Percentiles rank a stretch among this genome's conserved stretches.
phyloP scores from a whole-genome alignment of 2,329 filamentous ascomycete species.

The Fusarium concolor region DNA sequence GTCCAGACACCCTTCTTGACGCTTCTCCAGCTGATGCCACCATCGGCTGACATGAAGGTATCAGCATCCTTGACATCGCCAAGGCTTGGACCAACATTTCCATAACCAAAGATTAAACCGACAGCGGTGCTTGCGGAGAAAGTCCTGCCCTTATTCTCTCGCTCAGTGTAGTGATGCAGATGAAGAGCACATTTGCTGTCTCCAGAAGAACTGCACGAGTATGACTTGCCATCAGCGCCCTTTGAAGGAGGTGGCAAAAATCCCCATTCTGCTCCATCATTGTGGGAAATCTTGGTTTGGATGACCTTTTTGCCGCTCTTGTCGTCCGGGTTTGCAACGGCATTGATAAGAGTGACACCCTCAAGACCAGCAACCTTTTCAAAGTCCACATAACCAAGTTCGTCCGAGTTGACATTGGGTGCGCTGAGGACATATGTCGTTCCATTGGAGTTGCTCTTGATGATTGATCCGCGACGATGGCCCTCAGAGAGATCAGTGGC shows the following conservation, averaged over 20 bases:
- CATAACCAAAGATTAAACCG: conserved; percentile 89
- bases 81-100: conserved; percentile 84
- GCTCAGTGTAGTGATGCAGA: conserved; percentile 95
- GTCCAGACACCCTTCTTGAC: conserved; percentile 89
- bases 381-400: conserved; percentile 86
- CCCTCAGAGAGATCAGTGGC: conserved; percentile 75
- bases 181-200: conserved; percentile 83
- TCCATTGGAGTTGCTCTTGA: conserved; percentile 99
- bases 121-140: conserved; percentile 90
- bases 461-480: conserved; percentile 82
- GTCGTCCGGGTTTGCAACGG: conserved; percentile 79
- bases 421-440: conserved; percentile 93
- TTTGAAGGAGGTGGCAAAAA: conserved; percentile 77
- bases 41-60: conserved; percentile 92
- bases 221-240: conserved; percentile 77
- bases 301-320: conserved; percentile 85
- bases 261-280: conserved; percentile 91
- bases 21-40: conserved; percentile 87
- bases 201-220: conserved; percentile 72
- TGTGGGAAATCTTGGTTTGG: conserved; percentile 94
- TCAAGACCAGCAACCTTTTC: conserved; percentile 95
- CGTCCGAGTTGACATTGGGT: conserved; percentile 82
- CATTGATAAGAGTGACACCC: conserved; percentile 88
- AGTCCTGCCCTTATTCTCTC: conserved; percentile 81
- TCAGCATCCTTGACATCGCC: conserved; percentile 77